A percentile compares a stretch with the other conserved stretches of the same genome.
These are phyloP conservation scores for Alnus glutinosa DNA, from an alignment of 306 rosid species.

Conservation along the genomic window DNA sequence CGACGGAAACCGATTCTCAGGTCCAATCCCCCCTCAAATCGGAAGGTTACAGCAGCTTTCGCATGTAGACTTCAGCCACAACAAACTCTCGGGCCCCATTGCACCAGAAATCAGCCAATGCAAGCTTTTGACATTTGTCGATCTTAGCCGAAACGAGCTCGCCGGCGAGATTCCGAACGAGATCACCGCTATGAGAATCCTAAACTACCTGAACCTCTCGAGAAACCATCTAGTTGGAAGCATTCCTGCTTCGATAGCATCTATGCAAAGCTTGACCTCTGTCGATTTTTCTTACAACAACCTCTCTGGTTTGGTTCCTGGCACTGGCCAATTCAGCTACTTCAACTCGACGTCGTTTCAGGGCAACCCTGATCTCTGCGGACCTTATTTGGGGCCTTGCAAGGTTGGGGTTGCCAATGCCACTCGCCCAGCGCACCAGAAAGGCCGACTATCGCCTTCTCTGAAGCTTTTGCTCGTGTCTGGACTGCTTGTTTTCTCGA, in stretches of 20 bases:
- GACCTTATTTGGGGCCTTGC: constrained; percentile 89
- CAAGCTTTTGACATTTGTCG: constrained; percentile 79
- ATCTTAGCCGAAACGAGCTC: constrained; percentile 81
- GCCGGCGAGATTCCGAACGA: constrained; percentile 79
- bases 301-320: constrained; percentile 95
- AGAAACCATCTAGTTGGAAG: constrained; percentile 77
- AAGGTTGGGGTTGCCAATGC: constrained; percentile 67
- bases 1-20: constrained; percentile 80
- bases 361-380: constrained; percentile 84
- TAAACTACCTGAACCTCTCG: constrained; percentile 84
- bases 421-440: constrained; percentile 48
- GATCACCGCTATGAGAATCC: constrained; percentile 75
- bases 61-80: constrained; percentile 80
- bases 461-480: constrained; percentile 74
- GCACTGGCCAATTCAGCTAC: constrained; percentile 94
- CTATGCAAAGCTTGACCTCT: constrained; percentile 92
- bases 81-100: constrained; percentile 67
- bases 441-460: constrained; percentile 70
- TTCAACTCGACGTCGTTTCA: constrained; percentile 89
- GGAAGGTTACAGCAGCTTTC: constrained; percentile 85
- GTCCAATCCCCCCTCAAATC: constrained; percentile 75
- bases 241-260: constrained; percentile 70
- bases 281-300: constrained; percentile 94
- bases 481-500: constrained; percentile 77
- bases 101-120: constrained; percentile 73